phyloP scores from a whole-genome alignment of 163 green algal genomes.

The Trebouxiophyceae sp. region DNA sequence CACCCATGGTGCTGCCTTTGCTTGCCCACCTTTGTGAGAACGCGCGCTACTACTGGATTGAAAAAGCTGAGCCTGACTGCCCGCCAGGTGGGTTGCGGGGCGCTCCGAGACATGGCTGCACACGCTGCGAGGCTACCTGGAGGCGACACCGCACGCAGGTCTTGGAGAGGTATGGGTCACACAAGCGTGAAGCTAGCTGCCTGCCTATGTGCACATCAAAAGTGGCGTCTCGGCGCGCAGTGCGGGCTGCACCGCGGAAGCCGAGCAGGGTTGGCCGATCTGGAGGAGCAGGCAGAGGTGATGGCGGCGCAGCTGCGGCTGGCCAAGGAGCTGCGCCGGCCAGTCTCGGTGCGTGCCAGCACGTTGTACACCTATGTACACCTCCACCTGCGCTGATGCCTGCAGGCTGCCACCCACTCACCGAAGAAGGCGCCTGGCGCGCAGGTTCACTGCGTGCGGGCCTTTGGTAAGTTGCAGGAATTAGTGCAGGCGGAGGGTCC shows the following conservation, averaged over 20 bases:
- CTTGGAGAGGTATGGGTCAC: conserved; percentile 33
- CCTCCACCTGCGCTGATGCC: background rate
- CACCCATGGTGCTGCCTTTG: too few relatives aligned
- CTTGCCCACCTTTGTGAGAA: too few relatives aligned
- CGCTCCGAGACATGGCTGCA: conserved; percentile 8
- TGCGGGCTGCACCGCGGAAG: conserved; percentile 32
- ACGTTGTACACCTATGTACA: background rate
- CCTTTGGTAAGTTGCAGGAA: conserved; percentile 27
- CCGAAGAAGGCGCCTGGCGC: background rate
- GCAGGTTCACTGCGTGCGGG: conserved; percentile 45
- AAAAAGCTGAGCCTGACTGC: too few relatives aligned
- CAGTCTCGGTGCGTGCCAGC: conserved; percentile 26
- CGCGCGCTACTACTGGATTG: too few relatives aligned
- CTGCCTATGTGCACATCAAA: background rate
- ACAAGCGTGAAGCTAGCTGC: background rate
- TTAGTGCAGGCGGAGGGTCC: conserved; percentile 15
- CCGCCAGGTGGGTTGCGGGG: conserved; percentile 2
- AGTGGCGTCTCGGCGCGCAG: conserved; percentile 9
- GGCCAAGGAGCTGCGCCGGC: conserved; percentile 32
- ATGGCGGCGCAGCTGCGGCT: conserved; percentile 34
- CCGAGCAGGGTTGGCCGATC: background rate
- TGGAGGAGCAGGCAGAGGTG: conserved; percentile 23
- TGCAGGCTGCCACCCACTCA: background rate
- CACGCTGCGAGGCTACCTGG: conserved; percentile 7
- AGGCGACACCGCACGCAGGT: conserved; percentile 14